These are phyloP conservation scores for Penicillium sp. DNA, from an alignment of 2,329 filamentous ascomycete species.

Conservation along the genomic window DNA sequence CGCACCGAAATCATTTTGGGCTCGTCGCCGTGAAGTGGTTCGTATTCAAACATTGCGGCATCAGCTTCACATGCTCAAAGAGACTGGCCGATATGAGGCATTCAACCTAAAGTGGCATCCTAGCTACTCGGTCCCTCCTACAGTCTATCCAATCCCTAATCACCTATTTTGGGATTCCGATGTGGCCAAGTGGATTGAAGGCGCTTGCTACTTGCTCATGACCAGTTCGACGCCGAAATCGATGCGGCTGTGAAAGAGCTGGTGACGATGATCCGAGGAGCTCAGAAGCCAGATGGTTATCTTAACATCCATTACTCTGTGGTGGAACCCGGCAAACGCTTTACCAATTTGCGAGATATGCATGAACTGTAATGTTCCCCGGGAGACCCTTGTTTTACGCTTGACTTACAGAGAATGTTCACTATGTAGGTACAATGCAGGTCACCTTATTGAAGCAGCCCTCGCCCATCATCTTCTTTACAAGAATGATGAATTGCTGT, in stretches of 20 bases:
- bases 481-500: conserved; percentile 52
- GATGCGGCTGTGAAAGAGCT: conserved; percentile 55
- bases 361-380: conserved; percentile 56
- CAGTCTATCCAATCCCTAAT: conserved; percentile 58
- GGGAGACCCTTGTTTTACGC: not conserved
- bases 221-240: conserved; percentile 46
- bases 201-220: conserved; percentile 57
- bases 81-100: conserved; percentile 58
- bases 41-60: conserved; percentile 49
- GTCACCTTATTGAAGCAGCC: conserved; percentile 62
- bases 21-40: conserved; percentile 42
- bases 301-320: conserved; percentile 64
- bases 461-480: conserved; percentile 57
- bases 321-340: conserved; percentile 56
- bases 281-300: conserved; percentile 62
- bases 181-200: conserved; percentile 64
- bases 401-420: not conserved
- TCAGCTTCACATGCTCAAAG: conserved; percentile 55
- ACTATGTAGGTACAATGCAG: conserved; percentile 54
- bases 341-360: conserved; percentile 60
- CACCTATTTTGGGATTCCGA: conserved; percentile 62
- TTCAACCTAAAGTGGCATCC: conserved; percentile 60
- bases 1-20: conserved; percentile 33
- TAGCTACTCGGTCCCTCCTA: conserved; percentile 51
- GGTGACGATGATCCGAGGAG: conserved; percentile 57